Base-by-base conservation (phyloP, 78 protist genomes). In the Isochrysis galbana region DNA sequence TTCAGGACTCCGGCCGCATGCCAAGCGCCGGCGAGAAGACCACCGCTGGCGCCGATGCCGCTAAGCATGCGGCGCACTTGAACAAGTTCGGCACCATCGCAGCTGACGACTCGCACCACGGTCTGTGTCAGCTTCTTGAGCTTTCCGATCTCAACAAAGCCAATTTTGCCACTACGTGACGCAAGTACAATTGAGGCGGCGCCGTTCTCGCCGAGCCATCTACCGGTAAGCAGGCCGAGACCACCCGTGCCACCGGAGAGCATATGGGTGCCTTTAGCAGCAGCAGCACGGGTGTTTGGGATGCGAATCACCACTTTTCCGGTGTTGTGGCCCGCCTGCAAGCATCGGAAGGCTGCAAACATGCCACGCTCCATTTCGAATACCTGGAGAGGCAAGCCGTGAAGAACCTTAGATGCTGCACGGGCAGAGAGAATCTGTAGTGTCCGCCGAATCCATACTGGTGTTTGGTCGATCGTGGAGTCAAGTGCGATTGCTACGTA, bases 201-300 rank as follows among this genome's bases (percentile, higher is more conserved):
- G 46, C 84, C 91, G n/a, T 67, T n/a, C 55, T 46, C 70, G 7
- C 25, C 55, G 25, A 91, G 93, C 86, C 90, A 91, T 19, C 67
- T 21, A 5, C 46, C 54, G 21, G 55, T 26, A 11, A 47, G 29
- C 45, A 72, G 90, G 42, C 93, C 93, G 55, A 91, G 93, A 0
- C 89, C 93, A 25, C 93, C 89, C 29, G 41, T 38, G 54, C 93
- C 93, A 36, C 93, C 93, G 0, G 93, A n/a, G 34, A 91, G 48
- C 32, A 77, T 41, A 7, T 77, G 84, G 42, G 82, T 61, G 36
- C 61, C 61, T 7, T 14, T 7, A 7, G 61, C 29, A 7, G 61
- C 29, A 7, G 61, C 14, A 7, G 61, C 29, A 14, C 29, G 29
- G 29, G 61, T 51, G 29, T 51, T 51, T 14, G 61, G 61, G 61